Evolutionary conservation across 2,329 filamentous ascomycete genomes (phyloP), one percentile per base, ranked within the genome.

Genomic region (Aureobasidium leucospermi): DNA sequence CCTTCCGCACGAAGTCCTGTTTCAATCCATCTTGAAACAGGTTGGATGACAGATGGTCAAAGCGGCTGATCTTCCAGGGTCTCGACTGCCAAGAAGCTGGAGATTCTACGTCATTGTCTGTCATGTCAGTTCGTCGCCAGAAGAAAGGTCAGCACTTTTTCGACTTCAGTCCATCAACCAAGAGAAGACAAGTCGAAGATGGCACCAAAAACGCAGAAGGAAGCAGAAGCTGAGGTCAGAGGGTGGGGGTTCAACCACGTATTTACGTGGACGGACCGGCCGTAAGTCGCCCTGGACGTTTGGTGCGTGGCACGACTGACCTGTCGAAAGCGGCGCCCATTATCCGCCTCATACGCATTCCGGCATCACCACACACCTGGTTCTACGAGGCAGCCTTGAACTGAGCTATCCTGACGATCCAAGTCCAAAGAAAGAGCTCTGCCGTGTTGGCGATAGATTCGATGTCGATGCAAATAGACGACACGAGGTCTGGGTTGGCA

Each of bases 401-500:
- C 82, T 90, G 62, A 79, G 79, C 19, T 90, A 87, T 66, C 86
- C 85, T 0, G 71, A 84, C 11, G 85, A 88, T 60, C 66, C 74
- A 16, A 70, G 73, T 31, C 75, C 80, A 0, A 76, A 74, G 63
- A 87, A 83, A 71, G 78, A 79, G 60, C 84, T 81, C 0, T 85
- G 83, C 62, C 77, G 80, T 0, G 77, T 79, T 1, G 87, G 86
- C 1, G 81, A 81, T 42, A 76, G 86, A 41, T 74, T 89, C 39
- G 86, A 89, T 67, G 85, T 90, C 3, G 84, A 85, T 32, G 84
- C 85, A 1, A 78, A 79, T 7, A 77, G 79, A 60, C 69, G 81
- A 11, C 87, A 90, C 65, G 85, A 89, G 72, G 86, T 89, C 1
- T 88, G 85, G 83, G 79, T 89, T 48, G 86, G 86, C 1, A 65